Base-by-base conservation (phyloP, 768 basidiomycete genomes). In the Pisolithus tinctorius region DNA sequence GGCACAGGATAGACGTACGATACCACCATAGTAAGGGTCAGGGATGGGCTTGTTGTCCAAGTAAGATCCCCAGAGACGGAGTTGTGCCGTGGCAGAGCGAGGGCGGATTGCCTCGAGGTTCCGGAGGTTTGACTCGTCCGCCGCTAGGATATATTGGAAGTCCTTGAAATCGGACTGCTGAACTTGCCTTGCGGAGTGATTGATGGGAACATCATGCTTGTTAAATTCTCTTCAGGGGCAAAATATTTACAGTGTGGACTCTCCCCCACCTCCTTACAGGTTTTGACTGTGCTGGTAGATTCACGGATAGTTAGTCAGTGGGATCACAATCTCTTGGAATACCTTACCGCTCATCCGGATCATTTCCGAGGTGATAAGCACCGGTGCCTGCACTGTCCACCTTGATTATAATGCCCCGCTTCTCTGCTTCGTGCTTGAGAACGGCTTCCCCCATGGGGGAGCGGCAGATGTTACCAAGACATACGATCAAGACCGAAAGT, bases 401-500 rank as follows among this genome's bases (percentile, higher is more conserved):
- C 11, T 66, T 60, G 54, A 93, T 74, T 45, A 84, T 76, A 38
- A 89, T 61, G 11, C 81, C 81, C 31, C 87, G 81, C 59, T 82
- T 76, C 45, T 73, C 68, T 8, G 86, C 88, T 51, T 82, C 76
- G 49, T 89, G 76, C 53, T 71, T 74, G 29, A 94, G 75, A 23
- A 94, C 88, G 2, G 91, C 93, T 70, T 93, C 90, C 29, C 91
- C 93, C 82, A 95, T 90, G 0, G 93, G 92, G 23, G 89, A 92
- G 31, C 93, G 84, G 63, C 91, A 91, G 52, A 91, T 90, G 63
- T 91, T 91, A 11, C 88, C 88, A 51, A 90, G 68, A 57, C 89
- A 92, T 36, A 91, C 87, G 54, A 90, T 68, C 45, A 92, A 78
- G 29, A 84, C 86, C 48, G 80, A 78, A 56, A 80, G 58, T 27